Evolutionary conservation across 129 eudicot species (phyloP).

Genomic region (Glebionis coronaria): DNA sequence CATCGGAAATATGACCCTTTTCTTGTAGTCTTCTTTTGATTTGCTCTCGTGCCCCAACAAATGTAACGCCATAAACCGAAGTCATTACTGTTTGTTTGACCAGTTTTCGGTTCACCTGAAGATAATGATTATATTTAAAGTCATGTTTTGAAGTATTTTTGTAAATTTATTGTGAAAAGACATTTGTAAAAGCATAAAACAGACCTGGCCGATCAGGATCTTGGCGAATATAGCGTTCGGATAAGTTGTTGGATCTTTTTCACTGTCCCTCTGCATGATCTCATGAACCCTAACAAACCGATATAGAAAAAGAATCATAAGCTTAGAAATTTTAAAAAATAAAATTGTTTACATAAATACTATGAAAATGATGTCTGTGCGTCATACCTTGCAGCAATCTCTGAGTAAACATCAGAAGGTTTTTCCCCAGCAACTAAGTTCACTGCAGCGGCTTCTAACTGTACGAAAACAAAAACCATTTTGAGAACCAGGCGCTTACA

Average conservation of each 20-base stretch:
- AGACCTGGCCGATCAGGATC: conserved; percentile 78
- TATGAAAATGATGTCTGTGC: conserved; percentile 1
- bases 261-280: conserved; percentile 78
- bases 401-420: conserved; percentile 87
- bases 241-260: conserved; percentile 60
- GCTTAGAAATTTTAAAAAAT: not conserved
- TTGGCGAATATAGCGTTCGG: conserved; percentile 78
- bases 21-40: conserved; percentile 82
- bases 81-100: conserved; percentile 99
- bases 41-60: conserved; percentile 93
- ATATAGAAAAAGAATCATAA: not conserved
- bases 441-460: conserved; percentile 92
- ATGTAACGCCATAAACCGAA: conserved; percentile 95
- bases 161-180: not conserved
- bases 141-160: not conserved
- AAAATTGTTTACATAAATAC: not conserved
- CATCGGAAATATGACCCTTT: conserved; percentile 77
- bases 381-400: conserved; percentile 65
- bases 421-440: conserved; percentile 76
- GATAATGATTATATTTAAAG: not conserved
- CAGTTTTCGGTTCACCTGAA: conserved; percentile 76
- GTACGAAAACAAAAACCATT: conserved; percentile 18
- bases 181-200: conserved; percentile 11
- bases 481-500: conserved; percentile 3
- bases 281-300: conserved; percentile 57